Conservation (phyloP, 169 alveolate genomes). For the Plasmodium vivax region DNA sequence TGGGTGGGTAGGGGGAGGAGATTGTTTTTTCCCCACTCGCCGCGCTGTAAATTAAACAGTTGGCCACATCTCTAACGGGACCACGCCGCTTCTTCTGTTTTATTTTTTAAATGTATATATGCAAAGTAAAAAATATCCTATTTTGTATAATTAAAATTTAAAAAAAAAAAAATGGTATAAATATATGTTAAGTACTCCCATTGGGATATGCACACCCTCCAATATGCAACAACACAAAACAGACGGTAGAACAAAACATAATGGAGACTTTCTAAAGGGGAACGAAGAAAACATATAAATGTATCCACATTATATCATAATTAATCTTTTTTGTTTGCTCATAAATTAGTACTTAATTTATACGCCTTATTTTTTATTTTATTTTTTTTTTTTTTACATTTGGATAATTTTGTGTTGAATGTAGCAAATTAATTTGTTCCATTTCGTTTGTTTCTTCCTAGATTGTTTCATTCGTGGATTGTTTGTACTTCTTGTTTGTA, state of each 20-base stretch:
- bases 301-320: background rate
- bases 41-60: background rate
- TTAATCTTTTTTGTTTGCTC: background rate
- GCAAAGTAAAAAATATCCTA: background rate
- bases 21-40: background rate
- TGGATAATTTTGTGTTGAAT: background rate
- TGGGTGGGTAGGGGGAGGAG: background rate
- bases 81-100: background rate
- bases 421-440: background rate
- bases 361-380: background rate
- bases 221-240: background rate
- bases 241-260: background rate
- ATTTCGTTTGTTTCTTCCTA: background rate
- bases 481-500: background rate
- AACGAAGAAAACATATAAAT: background rate
- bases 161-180: background rate
- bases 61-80: background rate
- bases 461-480: background rate
- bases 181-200: background rate
- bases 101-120: constrained; percentile 5
- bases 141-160: background rate
- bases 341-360: background rate
- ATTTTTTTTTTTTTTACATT: background rate
- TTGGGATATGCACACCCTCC: background rate
- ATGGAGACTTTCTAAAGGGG: background rate